Base-by-base conservation (phyloP, 2,329 filamentous ascomycete species). In the Alternaria sp. region DNA sequence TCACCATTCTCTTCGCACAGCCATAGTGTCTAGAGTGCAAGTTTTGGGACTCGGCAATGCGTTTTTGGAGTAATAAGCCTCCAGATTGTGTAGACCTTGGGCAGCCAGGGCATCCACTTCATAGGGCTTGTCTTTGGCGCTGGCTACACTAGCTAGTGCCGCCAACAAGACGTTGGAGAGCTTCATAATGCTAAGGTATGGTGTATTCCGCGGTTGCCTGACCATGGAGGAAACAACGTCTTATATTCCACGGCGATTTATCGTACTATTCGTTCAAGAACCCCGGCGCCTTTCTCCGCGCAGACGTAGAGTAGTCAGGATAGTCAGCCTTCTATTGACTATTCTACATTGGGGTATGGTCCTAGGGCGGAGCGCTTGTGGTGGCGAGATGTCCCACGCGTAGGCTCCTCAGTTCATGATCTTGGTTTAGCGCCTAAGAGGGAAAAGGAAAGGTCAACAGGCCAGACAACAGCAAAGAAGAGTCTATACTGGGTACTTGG, bases 1-100 rank as follows among this genome's bases (percentile, higher is more conserved):
- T 26, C 21, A 48, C 44, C 44, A 48, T 23, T 48, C 44, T 11
- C 31, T 9, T 24, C 44, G 44, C 5, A 48, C 44, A 24, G 44
- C 44, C 17, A 48, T 29, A 6, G 24, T 48, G 1, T 48, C 21
- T 6, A 48, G 8, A 34, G 44, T 48, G 7, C 44, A 48, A n/a
- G 2, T 36, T 26, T 24, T n/a, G 1, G 31, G 44, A 3, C 2
- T 48, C 8, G 44, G 44, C 4, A 48, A 7, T 34, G 44, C 21
- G 13, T 34, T 48, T 1, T 34, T 33, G 0, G 31, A 48, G 17
- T 48, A 48, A 0, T 48, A 48, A 8, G 44, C 13, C 8, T 48
- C 13, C 44, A 48, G 3, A 11, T 24, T 33, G 3, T 48, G 44
- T 7, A 48, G 29, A 17, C 44, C 11, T 11, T 34, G 11, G 29